Percentiles rank a stretch among this genome's conserved stretches.
These are phyloP conservation scores for Macrophomina tecta DNA, from an alignment of 2,329 filamentous ascomycete species.

Conservation along the genomic window DNA sequence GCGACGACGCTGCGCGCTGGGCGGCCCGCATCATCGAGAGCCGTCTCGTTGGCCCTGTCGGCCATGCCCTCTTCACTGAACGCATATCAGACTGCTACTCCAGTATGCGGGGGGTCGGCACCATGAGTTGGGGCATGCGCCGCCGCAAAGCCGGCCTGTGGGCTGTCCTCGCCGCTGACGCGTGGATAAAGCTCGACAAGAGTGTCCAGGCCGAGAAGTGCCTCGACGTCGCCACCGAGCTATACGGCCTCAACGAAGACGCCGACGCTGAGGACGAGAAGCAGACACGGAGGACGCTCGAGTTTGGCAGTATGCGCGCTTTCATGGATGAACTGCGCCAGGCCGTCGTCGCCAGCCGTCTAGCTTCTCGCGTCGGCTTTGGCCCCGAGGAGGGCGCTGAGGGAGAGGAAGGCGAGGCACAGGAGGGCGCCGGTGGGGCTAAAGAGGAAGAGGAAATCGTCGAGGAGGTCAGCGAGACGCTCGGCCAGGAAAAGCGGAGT, in stretches of 20 bases:
- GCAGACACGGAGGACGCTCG: conserved; percentile 36
- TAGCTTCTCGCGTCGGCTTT: conserved; percentile 47
- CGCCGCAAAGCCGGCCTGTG: conserved; percentile 87
- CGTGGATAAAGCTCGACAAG: conserved; percentile 80
- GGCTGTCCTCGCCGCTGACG: conserved; percentile 81
- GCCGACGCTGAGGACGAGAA: conserved; percentile 15
- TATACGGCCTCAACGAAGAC: conserved; percentile 50
- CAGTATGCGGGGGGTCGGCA: conserved; percentile 71
- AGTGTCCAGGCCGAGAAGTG: conserved; percentile 79
- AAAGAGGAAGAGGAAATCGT: conserved; percentile 32
- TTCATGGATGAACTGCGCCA: conserved; percentile 74
- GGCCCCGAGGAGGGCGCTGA: conserved; percentile 38
- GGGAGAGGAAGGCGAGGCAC: conserved; percentile 29
- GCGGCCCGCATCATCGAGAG: conserved; percentile 76
- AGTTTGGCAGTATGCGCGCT: conserved; percentile 59
- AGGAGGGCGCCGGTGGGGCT: background rate
- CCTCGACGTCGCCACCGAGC: conserved; percentile 69
- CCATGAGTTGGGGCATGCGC: conserved; percentile 71
- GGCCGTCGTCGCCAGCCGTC: conserved; percentile 57
- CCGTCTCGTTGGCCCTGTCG: conserved; percentile 74
- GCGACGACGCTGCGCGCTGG: conserved; percentile 89
- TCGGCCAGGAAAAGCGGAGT: conserved; percentile 42
- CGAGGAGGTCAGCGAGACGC: conserved; percentile 45
- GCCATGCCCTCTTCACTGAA: conserved; percentile 84
- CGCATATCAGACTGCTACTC: conserved; percentile 84